Conservation (phyloP, 371 early-diverging fungal species). For the Paramicrosporidium saccamoebae region DNA sequence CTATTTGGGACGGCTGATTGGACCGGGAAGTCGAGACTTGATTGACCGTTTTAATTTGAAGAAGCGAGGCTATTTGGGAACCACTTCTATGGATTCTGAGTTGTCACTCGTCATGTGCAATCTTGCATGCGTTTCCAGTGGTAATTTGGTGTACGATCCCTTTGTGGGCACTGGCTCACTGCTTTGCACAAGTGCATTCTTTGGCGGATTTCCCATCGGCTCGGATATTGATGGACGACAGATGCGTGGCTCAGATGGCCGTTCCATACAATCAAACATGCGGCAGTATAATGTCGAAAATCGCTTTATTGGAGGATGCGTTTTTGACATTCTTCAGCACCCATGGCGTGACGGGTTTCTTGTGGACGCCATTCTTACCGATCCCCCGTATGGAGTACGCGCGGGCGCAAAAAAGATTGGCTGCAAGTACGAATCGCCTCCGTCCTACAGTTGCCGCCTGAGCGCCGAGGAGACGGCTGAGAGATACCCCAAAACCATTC, state of each 20-base stretch:
- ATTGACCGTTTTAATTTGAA: conserved; percentile 52
- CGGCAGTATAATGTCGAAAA: conserved; percentile 36
- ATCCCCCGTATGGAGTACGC: conserved; percentile 87
- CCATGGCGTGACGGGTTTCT: conserved; percentile 36
- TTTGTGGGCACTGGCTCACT: conserved; percentile 88
- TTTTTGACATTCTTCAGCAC: conserved; percentile 57
- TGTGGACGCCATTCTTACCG: conserved; percentile 52
- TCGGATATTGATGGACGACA: conserved; percentile 90
- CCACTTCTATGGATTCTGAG: conserved; percentile 89
- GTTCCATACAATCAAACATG: conserved; percentile 26
- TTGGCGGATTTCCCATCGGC: conserved; percentile 65
- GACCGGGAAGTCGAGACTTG: conserved; percentile 25
- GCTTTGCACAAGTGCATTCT: conserved; percentile 58
- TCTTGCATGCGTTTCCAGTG: conserved; percentile 37
- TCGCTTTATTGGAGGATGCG: conserved; percentile 37
- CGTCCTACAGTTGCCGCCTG: conserved; percentile 11
- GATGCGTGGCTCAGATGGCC: conserved; percentile 50
- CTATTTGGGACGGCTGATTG: conserved; percentile 6
- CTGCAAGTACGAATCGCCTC: conserved; percentile 16
- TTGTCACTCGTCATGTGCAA: conserved; percentile 84
- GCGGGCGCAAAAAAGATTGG: conserved; percentile 82
- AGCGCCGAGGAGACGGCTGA: conserved; percentile 15
- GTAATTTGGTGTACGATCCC: conserved; percentile 69
- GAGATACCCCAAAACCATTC: conserved; percentile 55
- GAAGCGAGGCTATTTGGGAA: conserved; percentile 68